These are phyloP conservation scores for Silene noctiflora DNA, from an alignment of 179 eudicot species.

Conservation along the genomic window DNA sequence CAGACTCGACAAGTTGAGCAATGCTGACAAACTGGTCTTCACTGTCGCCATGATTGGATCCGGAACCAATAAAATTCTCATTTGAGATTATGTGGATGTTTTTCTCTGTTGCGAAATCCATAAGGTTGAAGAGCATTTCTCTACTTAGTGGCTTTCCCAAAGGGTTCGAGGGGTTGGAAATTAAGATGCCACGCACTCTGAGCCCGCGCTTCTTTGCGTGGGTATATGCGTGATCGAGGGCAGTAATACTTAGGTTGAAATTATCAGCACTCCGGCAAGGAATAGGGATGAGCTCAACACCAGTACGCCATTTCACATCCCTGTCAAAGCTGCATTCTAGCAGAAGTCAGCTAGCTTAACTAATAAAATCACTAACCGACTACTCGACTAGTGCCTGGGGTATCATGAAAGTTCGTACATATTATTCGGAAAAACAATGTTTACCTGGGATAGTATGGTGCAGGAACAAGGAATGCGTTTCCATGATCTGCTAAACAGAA, in stretches of 20 bases:
- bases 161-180: slow-evolving; percentile 80
- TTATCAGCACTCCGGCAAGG: slow-evolving; percentile 88
- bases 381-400: too few relatives aligned
- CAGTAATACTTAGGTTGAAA: slow-evolving; percentile 48
- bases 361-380: too few relatives aligned
- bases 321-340: slow-evolving; percentile 57
- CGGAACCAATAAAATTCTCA: slow-evolving; percentile 60
- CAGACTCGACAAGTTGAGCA: slow-evolving; percentile 65
- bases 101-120: slow-evolving; percentile 86
- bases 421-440: neutral
- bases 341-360: too few relatives aligned
- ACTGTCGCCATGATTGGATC: slow-evolving; percentile 41
- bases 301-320: slow-evolving; percentile 82
- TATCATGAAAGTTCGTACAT: neutral
- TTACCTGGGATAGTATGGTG: slow-evolving; percentile 89
- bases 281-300: slow-evolving; percentile 82
- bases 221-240: slow-evolving; percentile 72
- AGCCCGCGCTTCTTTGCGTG: slow-evolving; percentile 85
- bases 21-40: slow-evolving; percentile 57
- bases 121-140: slow-evolving; percentile 58
- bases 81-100: slow-evolving; percentile 76
- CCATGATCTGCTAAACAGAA: slow-evolving; percentile 89
- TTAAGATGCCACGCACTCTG: slow-evolving; percentile 67
- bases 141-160: slow-evolving; percentile 53
- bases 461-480: slow-evolving; percentile 90